phyloP scores from a whole-genome alignment of 352 stramenopile genomes.

The Globisporangium mamillatum region DNA sequence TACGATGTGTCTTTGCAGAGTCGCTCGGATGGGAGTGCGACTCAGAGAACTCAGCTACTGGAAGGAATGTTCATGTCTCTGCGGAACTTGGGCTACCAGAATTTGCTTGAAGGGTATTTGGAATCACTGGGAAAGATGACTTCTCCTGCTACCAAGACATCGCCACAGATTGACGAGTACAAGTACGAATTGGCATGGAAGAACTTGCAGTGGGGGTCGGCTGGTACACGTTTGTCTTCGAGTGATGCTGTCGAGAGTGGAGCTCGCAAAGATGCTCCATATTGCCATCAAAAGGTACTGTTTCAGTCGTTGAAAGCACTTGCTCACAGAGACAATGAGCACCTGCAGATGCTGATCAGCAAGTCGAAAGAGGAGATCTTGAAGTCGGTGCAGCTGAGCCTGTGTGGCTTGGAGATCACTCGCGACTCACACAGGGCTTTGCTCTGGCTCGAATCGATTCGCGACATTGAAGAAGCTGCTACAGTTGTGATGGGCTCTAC shows the following conservation, averaged over 20 bases:
- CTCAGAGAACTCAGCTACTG: slow-evolving; percentile 6
- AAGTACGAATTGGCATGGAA: slow-evolving; percentile 83
- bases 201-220: slow-evolving; percentile 64
- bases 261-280: slow-evolving; percentile 10
- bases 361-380: slow-evolving; percentile 53
- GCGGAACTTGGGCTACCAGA: slow-evolving; percentile 67
- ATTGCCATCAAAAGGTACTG: slow-evolving; percentile 54
- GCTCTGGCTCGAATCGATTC: slow-evolving; percentile 53
- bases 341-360: slow-evolving; percentile 33
- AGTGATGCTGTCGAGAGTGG: slow-evolving; percentile 3
- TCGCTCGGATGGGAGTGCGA: neutral
- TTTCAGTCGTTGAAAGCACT: slow-evolving; percentile 59
- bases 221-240: slow-evolving; percentile 22
- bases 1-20: slow-evolving; percentile 68
- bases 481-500: slow-evolving; percentile 8
- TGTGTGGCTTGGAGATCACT: slow-evolving; percentile 67
- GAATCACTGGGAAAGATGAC: slow-evolving; percentile 23
- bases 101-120: slow-evolving; percentile 62
- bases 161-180: slow-evolving; percentile 38
- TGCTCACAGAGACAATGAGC: slow-evolving; percentile 42
- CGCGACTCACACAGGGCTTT: slow-evolving; percentile 58
- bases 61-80: slow-evolving; percentile 65
- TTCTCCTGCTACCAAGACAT: neutral
- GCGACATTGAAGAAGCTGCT: slow-evolving; percentile 56
- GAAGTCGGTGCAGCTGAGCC: slow-evolving; percentile 47